Conservation (phyloP, 345 rosid species). For the Eutrema yunnanense region DNA sequence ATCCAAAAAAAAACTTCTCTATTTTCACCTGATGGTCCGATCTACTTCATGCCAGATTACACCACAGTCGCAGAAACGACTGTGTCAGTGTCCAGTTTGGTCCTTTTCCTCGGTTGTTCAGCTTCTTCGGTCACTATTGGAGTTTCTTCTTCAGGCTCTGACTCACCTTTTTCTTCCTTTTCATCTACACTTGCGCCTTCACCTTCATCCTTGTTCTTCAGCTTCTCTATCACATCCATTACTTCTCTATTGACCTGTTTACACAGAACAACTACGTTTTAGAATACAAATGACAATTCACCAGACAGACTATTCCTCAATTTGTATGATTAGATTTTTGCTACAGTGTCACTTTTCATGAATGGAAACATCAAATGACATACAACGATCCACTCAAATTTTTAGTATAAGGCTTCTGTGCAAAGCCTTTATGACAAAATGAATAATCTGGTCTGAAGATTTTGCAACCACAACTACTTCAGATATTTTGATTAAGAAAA, state of each 20-base stretch:
- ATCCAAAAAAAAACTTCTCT: too few species aligned
- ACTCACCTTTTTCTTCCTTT: neutral
- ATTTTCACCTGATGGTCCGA: too few species aligned
- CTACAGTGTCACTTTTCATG: neutral
- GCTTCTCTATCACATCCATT: conserved; percentile 48
- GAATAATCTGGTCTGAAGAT: neutral
- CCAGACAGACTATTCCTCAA: neutral
- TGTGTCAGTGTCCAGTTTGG: too few species aligned
- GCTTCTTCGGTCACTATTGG: too few species aligned
- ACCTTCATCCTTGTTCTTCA: conserved; percentile 20
- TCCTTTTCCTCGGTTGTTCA: too few species aligned
- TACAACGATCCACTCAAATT: neutral
- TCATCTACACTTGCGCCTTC: neutral
- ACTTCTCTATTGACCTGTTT: conserved; percentile 62
- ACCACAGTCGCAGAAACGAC: too few species aligned
- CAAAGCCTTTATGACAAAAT: neutral
- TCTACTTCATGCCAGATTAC: too few species aligned
- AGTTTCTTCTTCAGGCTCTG: neutral
- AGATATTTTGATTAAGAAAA: neutral
- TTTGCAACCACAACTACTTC: neutral
- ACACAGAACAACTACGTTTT: neutral
- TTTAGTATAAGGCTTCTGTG: too few species aligned
- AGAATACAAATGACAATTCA: neutral
- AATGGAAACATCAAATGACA: neutral
- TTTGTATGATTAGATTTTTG: neutral